These are phyloP conservation scores for Heterobasidion irregulare DNA, from an alignment of 1,284 basidiomycete genomes.

Conservation along the genomic window DNA sequence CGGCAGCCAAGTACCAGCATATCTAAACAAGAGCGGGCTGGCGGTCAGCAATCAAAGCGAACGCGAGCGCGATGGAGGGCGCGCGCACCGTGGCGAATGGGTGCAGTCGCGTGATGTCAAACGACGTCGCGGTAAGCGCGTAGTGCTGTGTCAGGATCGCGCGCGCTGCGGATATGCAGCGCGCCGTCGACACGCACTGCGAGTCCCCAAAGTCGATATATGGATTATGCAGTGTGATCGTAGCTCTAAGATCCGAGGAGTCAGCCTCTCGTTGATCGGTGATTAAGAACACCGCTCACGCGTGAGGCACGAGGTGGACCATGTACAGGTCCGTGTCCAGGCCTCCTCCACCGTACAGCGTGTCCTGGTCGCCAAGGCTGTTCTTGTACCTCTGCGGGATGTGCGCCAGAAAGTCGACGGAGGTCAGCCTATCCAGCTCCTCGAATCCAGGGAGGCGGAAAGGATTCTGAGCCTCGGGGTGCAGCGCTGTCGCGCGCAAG, in stretches of 20 bases:
- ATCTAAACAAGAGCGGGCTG: slow-evolving; percentile 37
- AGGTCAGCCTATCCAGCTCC: slow-evolving; percentile 59
- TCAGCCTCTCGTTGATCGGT: not conserved
- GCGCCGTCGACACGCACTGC: slow-evolving; percentile 51
- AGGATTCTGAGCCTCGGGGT: slow-evolving; percentile 61
- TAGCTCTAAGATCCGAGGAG: slow-evolving; percentile 40
- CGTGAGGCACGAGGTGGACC: slow-evolving; percentile 76
- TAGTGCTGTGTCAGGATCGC: slow-evolving; percentile 68
- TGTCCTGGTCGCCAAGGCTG: slow-evolving; percentile 45
- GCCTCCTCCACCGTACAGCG: slow-evolving; percentile 35
- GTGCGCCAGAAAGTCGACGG: slow-evolving; percentile 55
- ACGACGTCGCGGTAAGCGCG: slow-evolving; percentile 62
- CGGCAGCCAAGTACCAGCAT: slow-evolving; percentile 81
- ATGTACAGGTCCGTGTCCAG: slow-evolving; percentile 77
- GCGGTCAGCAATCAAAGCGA: not conserved
- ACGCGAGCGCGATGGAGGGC: not conserved
- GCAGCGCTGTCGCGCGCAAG: slow-evolving; percentile 47
- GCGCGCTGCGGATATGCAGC: slow-evolving; percentile 66
- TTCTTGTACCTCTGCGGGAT: slow-evolving; percentile 60
- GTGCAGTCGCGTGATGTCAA: slow-evolving; percentile 70
- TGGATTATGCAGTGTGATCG: slow-evolving; percentile 75
- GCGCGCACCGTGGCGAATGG: slow-evolving; percentile 67
- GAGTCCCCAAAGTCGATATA: slow-evolving; percentile 68
- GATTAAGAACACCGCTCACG: slow-evolving; percentile 40
- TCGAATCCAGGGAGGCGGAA: slow-evolving; percentile 56